A percentile compares a stretch with the other conserved stretches of the same genome.
Conservation (phyloP, 1,284 basidiomycete species). For the Melampsora americana region DNA sequence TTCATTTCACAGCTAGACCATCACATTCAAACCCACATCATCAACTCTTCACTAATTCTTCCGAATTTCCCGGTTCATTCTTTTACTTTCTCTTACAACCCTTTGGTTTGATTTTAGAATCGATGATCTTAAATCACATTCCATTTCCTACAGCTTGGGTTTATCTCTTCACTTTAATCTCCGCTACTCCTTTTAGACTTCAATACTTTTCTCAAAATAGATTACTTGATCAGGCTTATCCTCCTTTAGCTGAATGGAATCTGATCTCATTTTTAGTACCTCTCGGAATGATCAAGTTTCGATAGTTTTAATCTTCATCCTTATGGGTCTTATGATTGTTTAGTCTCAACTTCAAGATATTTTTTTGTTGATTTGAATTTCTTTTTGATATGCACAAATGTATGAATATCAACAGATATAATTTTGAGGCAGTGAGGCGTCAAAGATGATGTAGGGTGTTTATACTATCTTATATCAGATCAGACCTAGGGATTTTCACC, state of each 20-base stretch:
- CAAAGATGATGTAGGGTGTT: too few relatives aligned
- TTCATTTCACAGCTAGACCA: conserved; percentile 25
- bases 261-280: conserved; percentile 14
- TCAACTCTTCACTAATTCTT: not conserved
- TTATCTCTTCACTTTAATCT: conserved; percentile 10
- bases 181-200: conserved; percentile 13
- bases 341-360: too few relatives aligned
- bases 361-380: too few relatives aligned
- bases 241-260: conserved; percentile 10
- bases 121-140: conserved; percentile 9
- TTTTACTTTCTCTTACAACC: conserved; percentile 32
- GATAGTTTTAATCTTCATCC: not conserved
- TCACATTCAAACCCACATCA: conserved; percentile 22
- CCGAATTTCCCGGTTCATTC: conserved; percentile 10
- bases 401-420: too few relatives aligned
- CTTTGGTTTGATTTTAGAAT: conserved; percentile 15
- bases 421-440: too few relatives aligned
- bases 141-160: conserved; percentile 10
- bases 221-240: conserved; percentile 11
- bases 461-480: not conserved
- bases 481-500: conserved; percentile 18
- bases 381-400: too few relatives aligned
- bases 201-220: conserved; percentile 14
- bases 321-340: too few relatives aligned
- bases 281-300: not conserved